Evolutionary conservation across 768 basidiomycete genomes (phyloP), one percentile per base, ranked within the genome.

Genomic region (Saitozyma podzolica): DNA sequence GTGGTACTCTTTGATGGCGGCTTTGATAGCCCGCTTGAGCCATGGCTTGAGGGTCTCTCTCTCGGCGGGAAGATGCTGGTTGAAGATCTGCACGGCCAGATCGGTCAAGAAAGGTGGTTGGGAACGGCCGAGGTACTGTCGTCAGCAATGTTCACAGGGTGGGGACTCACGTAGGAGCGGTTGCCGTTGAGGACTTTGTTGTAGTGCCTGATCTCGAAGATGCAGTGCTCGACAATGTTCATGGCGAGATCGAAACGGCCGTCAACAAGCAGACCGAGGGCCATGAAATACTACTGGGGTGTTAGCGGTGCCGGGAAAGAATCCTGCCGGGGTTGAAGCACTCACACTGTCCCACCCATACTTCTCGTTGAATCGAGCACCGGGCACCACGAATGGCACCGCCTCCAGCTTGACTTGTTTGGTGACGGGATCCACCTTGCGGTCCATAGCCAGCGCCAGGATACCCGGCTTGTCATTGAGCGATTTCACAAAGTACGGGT

Each of bases 101-200:
- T 99, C 95, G 50, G 95, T 98, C 52, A 98, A 84, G 89, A 99
- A 99, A 2, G 95, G 95, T 40, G 95, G 95, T 77, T 99, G 95
- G 11, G 92, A 90, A 65, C 95, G 89, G 78, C 90, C 91, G 61
- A 99, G 86, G 79, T 99, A 99, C 85, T 84, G 72, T 10, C 17
- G 48, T 68, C 50, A 70, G 66, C 51, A 42, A 11, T 20, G 48
- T 57, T 42, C 19, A 57, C 8, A 8, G 14, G 49, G 3, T 41
- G 5, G 11, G 9, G 6, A 74, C 79, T 72, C 59, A 80, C 82
- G 67, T 81, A 83, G 77, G 90, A 91, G 72, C 95, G 89, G 80
- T 89, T 94, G 65, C 95, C 95, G 78, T 99, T 99, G 68, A 98
- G 40, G 16, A 79, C 76, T 81, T 95, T 94, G 82, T 90, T 90